Base-by-base conservation (phyloP, 768 basidiomycete genomes). In the Trametes villosa region DNA sequence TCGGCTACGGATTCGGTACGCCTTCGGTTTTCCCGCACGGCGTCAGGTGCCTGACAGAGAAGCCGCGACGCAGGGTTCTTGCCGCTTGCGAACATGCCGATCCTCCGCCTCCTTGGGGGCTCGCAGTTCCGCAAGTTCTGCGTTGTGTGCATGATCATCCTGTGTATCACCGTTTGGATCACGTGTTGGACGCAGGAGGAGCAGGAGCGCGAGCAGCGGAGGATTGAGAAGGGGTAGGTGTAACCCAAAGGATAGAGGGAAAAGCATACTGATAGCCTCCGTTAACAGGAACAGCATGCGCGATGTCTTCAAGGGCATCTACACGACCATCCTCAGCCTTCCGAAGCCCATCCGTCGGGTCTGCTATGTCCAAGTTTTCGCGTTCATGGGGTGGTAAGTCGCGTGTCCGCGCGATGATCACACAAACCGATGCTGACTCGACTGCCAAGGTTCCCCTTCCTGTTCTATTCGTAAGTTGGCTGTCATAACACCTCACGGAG, bases 41-140 rank as follows among this genome's bases (percentile, higher is more conserved):
- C 18, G 15, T 34, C 18, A 31, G 34, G 15, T 54, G 29, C 7
- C 38, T 34, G 34, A 33, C 20, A 48, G 12, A 33, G 3, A 29
- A 9, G 59, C n/a, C 17, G 18, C 4, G 17, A 13, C 62, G 17
- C 65, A 88, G 94, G 96, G 18, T 98, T 94, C 76, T 73, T 97
- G 54, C 93, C 96, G n/a, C 83, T 99, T 38, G 86, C 85, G 0
- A 78, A 86, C 57, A 78, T 95, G 53, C 91, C 93, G 7, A 75
- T 95, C 54, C 81, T 99, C 48, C 75, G 84, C 27, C 83, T 91
- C 30, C 78, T 98, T 40, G 96, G 95, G 47, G 96, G 95, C 6
- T 86, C 84, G 36, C 96, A 99, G 72, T 99, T 99, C 78, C 85
- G 96, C 66, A 98, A 96, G 72, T 94, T 99, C 71, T 98, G 95